A percentile compares a stretch with the other conserved stretches of the same genome.
Evolutionary conservation across 495 filamentous ascomycete species (phyloP).

Genomic region (Aspergillus cavernicola): DNA sequence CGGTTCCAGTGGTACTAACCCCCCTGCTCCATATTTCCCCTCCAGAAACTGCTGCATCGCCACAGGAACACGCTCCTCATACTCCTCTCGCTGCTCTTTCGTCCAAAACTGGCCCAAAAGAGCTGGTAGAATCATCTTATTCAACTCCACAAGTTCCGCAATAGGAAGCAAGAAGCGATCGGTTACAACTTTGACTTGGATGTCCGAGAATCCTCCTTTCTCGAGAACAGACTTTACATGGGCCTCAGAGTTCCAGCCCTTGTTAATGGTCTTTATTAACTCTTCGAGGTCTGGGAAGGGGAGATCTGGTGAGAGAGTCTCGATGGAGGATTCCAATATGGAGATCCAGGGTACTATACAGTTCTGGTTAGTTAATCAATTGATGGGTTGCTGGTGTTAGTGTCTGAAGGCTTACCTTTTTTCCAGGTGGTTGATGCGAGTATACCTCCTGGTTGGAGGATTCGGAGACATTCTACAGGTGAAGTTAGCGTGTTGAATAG

Average conservation of each 20-base stretch:
- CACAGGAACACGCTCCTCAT: conserved; percentile 19
- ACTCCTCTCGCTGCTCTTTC: conserved; percentile 26
- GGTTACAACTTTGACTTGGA: conserved; percentile 23
- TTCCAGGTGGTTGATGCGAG: conserved; percentile 37
- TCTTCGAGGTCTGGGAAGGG: conserved; percentile 27
- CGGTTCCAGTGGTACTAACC: conserved; percentile 29
- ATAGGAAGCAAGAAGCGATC: conserved; percentile 20
- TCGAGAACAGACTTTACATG: conserved; percentile 32
- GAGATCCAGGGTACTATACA: conserved; percentile 28
- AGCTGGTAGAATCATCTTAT: conserved; percentile 26
- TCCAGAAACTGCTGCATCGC: conserved; percentile 31
- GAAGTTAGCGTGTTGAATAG: no score
- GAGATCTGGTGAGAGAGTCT: conserved; percentile 25
- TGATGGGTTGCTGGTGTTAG: not conserved
- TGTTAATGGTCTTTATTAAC: conserved; percentile 20
- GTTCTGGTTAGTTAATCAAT: not conserved
- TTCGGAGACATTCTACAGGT: conserved; percentile 30
- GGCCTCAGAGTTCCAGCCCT: conserved; percentile 28
- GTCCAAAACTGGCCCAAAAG: conserved; percentile 30
- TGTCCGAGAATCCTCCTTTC: conserved; percentile 27
- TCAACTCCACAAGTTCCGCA: conserved; percentile 28
- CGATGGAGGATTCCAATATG: conserved; percentile 24
- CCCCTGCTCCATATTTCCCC: conserved; percentile 27
- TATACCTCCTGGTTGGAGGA: conserved; percentile 34
- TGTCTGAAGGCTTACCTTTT: conserved; percentile 20